Percentiles rank a stretch among this genome's conserved stretches.
Evolutionary conservation across 768 basidiomycete species (phyloP).

Genomic region (Lentinula guzmanii): DNA sequence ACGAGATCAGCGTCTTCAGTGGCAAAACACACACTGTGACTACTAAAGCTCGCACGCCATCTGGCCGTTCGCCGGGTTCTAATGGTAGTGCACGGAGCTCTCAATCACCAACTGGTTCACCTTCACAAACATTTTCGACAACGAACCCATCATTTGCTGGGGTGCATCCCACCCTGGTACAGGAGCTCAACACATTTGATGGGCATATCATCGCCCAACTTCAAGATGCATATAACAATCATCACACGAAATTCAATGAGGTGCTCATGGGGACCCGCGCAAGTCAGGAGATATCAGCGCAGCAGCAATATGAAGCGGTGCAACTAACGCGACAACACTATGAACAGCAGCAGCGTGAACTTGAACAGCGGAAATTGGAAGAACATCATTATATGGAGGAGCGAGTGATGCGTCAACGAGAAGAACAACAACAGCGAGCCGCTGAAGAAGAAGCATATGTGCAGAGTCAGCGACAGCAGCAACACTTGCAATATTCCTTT

Average conservation of each 20-base stretch:
- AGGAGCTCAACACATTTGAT: conserved; percentile 52
- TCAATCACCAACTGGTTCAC: conserved; percentile 24
- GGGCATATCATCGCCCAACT: conserved; percentile 48
- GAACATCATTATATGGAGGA: conserved; percentile 10
- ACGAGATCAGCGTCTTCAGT: conserved; percentile 71
- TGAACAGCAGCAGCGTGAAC: conserved; percentile 11
- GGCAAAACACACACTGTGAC: conserved; percentile 65
- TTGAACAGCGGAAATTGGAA: conserved; percentile 12
- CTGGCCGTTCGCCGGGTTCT: neutral
- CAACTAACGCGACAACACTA: conserved; percentile 16
- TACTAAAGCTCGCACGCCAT: conserved; percentile 27
- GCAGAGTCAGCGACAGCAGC: neutral
- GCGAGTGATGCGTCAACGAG: conserved; percentile 2
- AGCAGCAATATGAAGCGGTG: conserved; percentile 14
- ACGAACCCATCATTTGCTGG: conserved; percentile 36
- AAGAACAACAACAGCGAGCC: conserved; percentile 1
- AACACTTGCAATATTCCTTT: conserved; percentile 2
- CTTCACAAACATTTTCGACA: conserved; percentile 21
- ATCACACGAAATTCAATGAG: conserved; percentile 4
- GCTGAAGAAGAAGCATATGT: conserved; percentile 3
- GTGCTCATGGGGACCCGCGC: conserved; percentile 6
- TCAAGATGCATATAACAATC: conserved; percentile 33
- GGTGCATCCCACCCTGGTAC: conserved; percentile 51
- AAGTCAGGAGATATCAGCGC: conserved; percentile 20
- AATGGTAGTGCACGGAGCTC: conserved; percentile 7